Conservation (phyloP, 139 green algal genomes). For the Picocystis salinarum region DNA sequence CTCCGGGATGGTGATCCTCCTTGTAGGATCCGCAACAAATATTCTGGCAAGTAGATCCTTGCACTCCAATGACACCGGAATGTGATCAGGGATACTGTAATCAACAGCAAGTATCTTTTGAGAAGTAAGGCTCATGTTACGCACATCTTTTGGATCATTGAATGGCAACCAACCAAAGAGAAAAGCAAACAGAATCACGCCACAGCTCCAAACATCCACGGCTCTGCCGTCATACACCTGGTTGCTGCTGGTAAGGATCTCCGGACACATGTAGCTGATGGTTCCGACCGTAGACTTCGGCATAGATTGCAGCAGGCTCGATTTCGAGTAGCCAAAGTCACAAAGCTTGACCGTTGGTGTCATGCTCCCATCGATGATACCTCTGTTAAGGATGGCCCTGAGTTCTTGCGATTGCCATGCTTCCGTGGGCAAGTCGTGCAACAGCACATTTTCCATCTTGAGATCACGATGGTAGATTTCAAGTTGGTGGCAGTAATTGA, state of each 20-base stretch:
- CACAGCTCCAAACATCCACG: slow-evolving; percentile 64
- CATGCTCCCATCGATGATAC: too few species aligned
- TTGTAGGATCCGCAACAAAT: slow-evolving; percentile 52
- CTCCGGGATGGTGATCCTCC: slow-evolving; percentile 35
- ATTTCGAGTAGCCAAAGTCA: slow-evolving; percentile 2
- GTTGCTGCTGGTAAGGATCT: slow-evolving; percentile 4
- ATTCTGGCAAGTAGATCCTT: slow-evolving; percentile 43
- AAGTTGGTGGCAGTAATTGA: slow-evolving; percentile 31
- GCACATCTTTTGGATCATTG: slow-evolving; percentile 11
- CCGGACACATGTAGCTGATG: neutral
- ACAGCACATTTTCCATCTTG: slow-evolving; percentile 81
- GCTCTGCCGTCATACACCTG: slow-evolving; percentile 51
- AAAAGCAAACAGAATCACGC: slow-evolving; percentile 46
- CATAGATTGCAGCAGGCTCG: neutral
- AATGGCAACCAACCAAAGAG: slow-evolving; percentile 17
- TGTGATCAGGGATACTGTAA: slow-evolving; percentile 42
- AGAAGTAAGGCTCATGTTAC: slow-evolving; percentile 4
- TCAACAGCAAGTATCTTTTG: slow-evolving; percentile 70
- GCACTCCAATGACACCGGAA: slow-evolving; percentile 38
- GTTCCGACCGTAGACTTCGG: slow-evolving; percentile 3
- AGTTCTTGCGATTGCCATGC: too few species aligned
- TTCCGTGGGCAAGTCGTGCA: too few species aligned
- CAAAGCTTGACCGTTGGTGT: slow-evolving; percentile 2
- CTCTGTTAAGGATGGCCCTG: too few species aligned
- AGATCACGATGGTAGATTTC: slow-evolving; percentile 61